Base-by-base conservation (phyloP, 352 stramenopile species). In the Phytophthora podocarpi region DNA sequence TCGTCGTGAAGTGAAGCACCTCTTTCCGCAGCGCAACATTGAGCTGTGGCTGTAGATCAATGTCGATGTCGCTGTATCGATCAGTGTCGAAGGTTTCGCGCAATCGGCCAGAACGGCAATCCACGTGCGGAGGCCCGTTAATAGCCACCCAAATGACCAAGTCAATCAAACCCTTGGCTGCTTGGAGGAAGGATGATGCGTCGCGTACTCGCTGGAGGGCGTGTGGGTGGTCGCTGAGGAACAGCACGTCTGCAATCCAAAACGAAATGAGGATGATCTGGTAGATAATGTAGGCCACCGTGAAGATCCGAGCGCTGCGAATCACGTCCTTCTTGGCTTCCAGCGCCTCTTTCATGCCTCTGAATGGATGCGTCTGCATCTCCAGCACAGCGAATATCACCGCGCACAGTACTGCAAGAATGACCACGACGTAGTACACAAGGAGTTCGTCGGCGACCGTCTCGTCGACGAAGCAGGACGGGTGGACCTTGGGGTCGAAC, bases 1-100 rank as follows among this genome's bases (percentile, higher is more conserved):
- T 80, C 2, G 87, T 96, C 15, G 89, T 95, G 45, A 95, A 97
- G 41, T 94, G 85, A 37, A 97, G 80, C 36, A 97, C 87, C 63
- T 97, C 89, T 50, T 93, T 95, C 5, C 89, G 80, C 46, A 97
- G 48, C 10, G 83, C 89, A 2, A 91, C 75, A 59, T 97, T 97
- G 20, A 97, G 70, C 49, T 97, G 87, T 4, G 85, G 85, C 64
- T 95, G 78, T 0, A 93, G 69, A 56, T 93, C 82, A 32, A 95
- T 87, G 39, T 93, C 81, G 3, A 93, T 66, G 45, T 95, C 85
- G 31, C 82, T 95, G 45, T 80, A 84, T 27, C 64, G 67, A 48
- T 89, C 73, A 7, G 54, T 78, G 36, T 82, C 72, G 8, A 79
- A 79, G 5, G 70, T 70, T 37, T 78, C 60, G 11, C 46, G 67